Base-by-base conservation (phyloP, 257 asterid genomes). In the Solanum bulbocastanum region DNA sequence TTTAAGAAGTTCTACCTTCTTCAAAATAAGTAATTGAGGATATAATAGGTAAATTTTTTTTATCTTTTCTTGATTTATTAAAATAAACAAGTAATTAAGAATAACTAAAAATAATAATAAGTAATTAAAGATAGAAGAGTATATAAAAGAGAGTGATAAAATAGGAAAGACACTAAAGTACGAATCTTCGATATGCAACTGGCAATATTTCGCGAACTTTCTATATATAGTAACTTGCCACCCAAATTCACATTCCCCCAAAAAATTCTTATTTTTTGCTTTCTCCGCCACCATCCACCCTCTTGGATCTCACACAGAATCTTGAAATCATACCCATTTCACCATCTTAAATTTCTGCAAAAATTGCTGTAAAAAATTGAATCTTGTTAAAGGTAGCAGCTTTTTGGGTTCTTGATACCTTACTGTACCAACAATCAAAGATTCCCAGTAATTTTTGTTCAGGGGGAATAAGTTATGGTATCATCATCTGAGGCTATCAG, bases 401-500 rank as follows among this genome's bases (percentile, higher is more conserved):
- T 32, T 49, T 81, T 81, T 44, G 36, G 66, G 68, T 79, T 79
- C 85, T 79, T 79, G 27, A 44, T 79, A 79, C 85, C 40, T 79
- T 44, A 79, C 40, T 79, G 66, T 27, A 27, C 10, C 20, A 42
- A 81, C 27, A 81, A 44, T 15, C n/a, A 27, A 14, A 74, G 49
- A 74, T 74, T 79, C 66, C 3, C 5, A 20, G 66, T 20, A 56
- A 2, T 2, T 49, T 0, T 52, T 20, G 1, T 56, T 56, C 3
- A 56, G 27, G 12, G 7, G 13, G 36, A 79, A 14, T 46, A 5
- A 82, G 25, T 82, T 32, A 86, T 86, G 88, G 60, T 46, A 7
- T 73, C 88, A 27, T 72, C 88, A 37, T 71, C 88, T 37, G 90
- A 87, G 83, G 83, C 56, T 82, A 44, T 72, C 33, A 88, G 88